phyloP scores from a whole-genome alignment of 2,329 filamentous ascomycete genomes.

The Diplodia mutila region DNA sequence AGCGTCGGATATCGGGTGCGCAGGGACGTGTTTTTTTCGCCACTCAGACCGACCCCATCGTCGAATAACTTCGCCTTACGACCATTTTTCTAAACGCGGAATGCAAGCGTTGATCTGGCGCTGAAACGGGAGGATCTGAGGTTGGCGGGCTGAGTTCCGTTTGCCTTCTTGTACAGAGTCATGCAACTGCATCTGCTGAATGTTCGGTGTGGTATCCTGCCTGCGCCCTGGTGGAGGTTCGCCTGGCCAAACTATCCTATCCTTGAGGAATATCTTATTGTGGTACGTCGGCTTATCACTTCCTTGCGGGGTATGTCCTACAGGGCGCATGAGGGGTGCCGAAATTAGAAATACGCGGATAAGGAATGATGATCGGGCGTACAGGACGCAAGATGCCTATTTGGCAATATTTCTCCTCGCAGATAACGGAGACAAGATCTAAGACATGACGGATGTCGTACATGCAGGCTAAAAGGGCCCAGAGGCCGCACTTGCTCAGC shows the following conservation, averaged over 20 bases:
- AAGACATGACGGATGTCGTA: conserved; percentile 2
- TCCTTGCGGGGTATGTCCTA: conserved; percentile 2
- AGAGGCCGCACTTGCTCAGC: neutral
- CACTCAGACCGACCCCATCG: conserved; percentile 1
- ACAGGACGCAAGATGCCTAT: neutral
- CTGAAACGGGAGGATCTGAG: conserved; percentile 2
- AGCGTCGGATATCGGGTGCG: neutral
- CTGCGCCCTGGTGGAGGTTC: neutral
- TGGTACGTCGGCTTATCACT: neutral
- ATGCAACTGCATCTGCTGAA: neutral
- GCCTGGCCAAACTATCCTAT: neutral
- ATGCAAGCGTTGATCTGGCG: neutral
- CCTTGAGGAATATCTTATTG: neutral
- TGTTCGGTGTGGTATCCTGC: neutral
- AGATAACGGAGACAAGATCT: conserved; percentile 3
- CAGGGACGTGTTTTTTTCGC: neutral
- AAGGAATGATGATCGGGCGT: neutral
- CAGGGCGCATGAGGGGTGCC: conserved; percentile 4
- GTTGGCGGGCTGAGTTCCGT: neutral
- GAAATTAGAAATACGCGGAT: conserved; percentile 12
- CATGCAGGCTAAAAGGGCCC: neutral
- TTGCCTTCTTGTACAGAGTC: neutral
- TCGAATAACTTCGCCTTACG: neutral
- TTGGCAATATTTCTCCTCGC: neutral
- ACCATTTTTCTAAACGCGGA: neutral